phyloP scores from a whole-genome alignment of 2,329 filamentous ascomycete genomes.

The Mariannaea sp. region DNA sequence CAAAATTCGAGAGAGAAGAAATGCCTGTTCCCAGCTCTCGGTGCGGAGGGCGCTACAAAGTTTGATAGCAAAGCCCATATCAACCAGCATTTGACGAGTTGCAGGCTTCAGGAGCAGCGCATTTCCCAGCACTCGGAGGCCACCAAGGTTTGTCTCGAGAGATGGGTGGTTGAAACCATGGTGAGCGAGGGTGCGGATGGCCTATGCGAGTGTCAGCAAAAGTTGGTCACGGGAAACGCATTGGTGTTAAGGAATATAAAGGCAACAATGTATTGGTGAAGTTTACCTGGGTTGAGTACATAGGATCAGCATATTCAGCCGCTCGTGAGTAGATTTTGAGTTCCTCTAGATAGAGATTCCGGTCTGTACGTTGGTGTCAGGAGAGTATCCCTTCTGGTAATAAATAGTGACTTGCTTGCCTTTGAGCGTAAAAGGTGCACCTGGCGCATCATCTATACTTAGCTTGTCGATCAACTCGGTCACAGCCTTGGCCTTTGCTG shows the following conservation, averaged over 20 bases:
- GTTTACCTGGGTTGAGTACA: conserved; percentile 80
- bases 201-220: conserved; percentile 53
- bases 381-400: conserved; percentile 3
- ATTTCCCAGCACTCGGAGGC: conserved; percentile 80
- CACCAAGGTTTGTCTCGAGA: conserved; percentile 70
- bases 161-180: conserved; percentile 74
- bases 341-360: conserved; percentile 64
- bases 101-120: conserved; percentile 60
- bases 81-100: conserved; percentile 51
- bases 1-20: conserved; percentile 62
- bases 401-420: conserved; percentile 48
- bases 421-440: conserved; percentile 61
- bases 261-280: too few species aligned
- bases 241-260: too few species aligned
- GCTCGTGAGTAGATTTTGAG: conserved; percentile 72
- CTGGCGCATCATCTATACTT: conserved; percentile 65
- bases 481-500: conserved; percentile 72
- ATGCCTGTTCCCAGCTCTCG: conserved; percentile 82
- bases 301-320: conserved; percentile 73
- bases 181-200: conserved; percentile 71
- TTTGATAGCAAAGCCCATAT: conserved; percentile 60
- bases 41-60: conserved; percentile 74
- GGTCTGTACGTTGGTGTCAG: conserved; percentile 54
- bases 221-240: not conserved
- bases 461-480: conserved; percentile 62